Percentiles rank a stretch among this genome's conserved stretches.
Evolutionary conservation across 83 land plant genomes (phyloP).

Genomic region (Thuja plicata): DNA sequence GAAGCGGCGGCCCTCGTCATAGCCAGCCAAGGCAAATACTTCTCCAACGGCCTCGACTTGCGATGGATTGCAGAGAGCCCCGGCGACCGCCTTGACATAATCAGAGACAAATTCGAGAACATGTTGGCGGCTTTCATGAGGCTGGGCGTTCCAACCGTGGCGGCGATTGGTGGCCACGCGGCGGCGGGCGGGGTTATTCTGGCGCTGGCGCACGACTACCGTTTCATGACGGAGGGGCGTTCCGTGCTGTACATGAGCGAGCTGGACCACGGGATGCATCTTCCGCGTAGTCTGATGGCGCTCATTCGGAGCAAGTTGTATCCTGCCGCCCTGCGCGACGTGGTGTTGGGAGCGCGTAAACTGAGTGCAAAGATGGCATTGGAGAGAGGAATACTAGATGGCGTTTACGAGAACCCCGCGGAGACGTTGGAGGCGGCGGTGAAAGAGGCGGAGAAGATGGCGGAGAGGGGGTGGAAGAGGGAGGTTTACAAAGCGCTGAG

Average conservation of each 20-base stretch:
- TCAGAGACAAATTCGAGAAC: not conserved
- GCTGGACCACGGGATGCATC: slow-evolving; percentile 48
- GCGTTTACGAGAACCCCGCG: too few species aligned
- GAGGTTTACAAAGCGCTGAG: slow-evolving; percentile 43
- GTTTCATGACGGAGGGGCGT: slow-evolving; percentile 51
- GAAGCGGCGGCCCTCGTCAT: slow-evolving; percentile 51
- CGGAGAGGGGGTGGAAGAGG: slow-evolving; percentile 40
- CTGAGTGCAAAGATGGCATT: not conserved
- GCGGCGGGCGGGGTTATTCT: slow-evolving; percentile 66
- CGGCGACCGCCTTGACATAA: not conserved
- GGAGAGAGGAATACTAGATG: too few species aligned
- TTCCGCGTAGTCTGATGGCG: slow-evolving; percentile 37
- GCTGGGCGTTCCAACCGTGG: slow-evolving; percentile 56
- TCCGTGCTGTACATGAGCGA: slow-evolving; percentile 80
- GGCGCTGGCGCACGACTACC: slow-evolving; percentile 70
- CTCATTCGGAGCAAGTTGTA: slow-evolving; percentile 34
- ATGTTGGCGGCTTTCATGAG: slow-evolving; percentile 28
- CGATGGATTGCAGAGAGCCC: not conserved
- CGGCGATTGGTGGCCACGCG: slow-evolving; percentile 75
- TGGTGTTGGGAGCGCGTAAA: slow-evolving; percentile 36
- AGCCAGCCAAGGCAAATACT: slow-evolving; percentile 55
- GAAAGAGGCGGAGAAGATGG: slow-evolving; percentile 40
- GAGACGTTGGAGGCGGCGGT: slow-evolving; percentile 25
- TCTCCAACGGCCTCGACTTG: slow-evolving; percentile 55
- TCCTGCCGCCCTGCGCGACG: slow-evolving; percentile 29